Base-by-base conservation (phyloP, 352 stramenopile species). In the Pythium periplocum region DNA sequence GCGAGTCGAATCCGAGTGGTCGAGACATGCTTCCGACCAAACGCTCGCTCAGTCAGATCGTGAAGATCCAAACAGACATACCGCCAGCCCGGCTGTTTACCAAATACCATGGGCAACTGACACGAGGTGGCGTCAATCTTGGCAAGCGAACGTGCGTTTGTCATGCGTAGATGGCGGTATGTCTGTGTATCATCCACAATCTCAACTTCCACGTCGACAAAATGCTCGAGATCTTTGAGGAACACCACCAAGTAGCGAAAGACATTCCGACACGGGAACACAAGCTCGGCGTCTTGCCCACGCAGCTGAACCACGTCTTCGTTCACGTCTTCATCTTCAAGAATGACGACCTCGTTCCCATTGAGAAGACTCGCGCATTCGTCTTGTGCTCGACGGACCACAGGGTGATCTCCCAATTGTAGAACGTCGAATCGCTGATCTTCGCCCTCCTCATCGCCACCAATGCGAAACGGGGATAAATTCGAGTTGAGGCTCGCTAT, bases 231-330 rank as follows among this genome's bases (percentile, higher is more conserved):
- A 59, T 91, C 82, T 39, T 90, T 91, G 35, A 93, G 63, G 51
- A 92, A 93, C 38, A 95, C 61, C 46, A 92, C 84, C 12, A 93
- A 49, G 56, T 80, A 93, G n/a, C 76, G 82, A 47, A 91, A 88
- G 33, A 89, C 82, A 45, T 78, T 89, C 53, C 64, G 68, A 10
- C 71, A 76, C 43, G 64, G 59, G 48, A 94, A 90, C 11, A 86
- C 64, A 7, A 94, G 62, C 55, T 89, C 76, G 32, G 77, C 80
- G 10, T 90, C 75, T 4, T 59, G 59, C n/a, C 84, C 82, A 0
- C 80, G 59, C 8, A 93, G 52, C 48, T 94, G 69, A n/a, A 93
- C 78, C 12, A 88, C 71, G n/a, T 83, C 69, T 59, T 90, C 82
- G 43, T 87, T 83, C 26, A 93, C 80, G 43, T 81, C 80, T 17